A percentile compares a stretch with the other conserved stretches of the same genome.
These are phyloP conservation scores for Ramaria sp. DNA, from an alignment of 768 basidiomycete species.

Conservation along the genomic window DNA sequence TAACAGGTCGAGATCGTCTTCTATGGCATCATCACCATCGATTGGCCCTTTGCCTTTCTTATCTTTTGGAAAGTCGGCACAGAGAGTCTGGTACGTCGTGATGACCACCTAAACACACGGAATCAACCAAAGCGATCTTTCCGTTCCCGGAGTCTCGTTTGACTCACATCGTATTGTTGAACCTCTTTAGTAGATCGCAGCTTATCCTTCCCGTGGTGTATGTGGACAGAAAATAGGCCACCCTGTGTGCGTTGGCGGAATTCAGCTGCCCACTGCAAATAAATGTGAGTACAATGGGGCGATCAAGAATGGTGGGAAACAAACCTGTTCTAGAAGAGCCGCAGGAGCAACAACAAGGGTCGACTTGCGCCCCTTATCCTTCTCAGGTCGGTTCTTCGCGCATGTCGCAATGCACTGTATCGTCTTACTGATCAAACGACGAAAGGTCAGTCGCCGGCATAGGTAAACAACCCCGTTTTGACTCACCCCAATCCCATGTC, in stretches of 20 bases:
- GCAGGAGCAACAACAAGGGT: conserved; percentile 72
- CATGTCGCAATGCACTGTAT: conserved; percentile 77
- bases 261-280: conserved; percentile 58
- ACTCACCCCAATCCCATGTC: conserved; percentile 55
- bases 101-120: conserved; percentile 45
- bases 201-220: conserved; percentile 68
- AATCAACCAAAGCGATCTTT: neutral
- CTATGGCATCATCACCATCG: conserved; percentile 35
- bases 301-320: conserved; percentile 3
- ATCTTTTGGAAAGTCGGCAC: conserved; percentile 45
- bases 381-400: conserved; percentile 47
- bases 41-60: conserved; percentile 42
- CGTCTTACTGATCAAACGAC: conserved; percentile 32
- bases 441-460: neutral
- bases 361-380: conserved; percentile 28
- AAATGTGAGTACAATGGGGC: neutral
- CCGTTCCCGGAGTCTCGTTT: neutral
- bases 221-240: conserved; percentile 46
- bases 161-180: conserved; percentile 40
- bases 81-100: conserved; percentile 71
- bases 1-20: neutral
- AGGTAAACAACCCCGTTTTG: neutral
- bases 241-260: conserved; percentile 52
- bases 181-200: conserved; percentile 42
- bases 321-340: conserved; percentile 59